Base-by-base conservation (phyloP, 305 asterid species). In the Plantago lanceolata region DNA sequence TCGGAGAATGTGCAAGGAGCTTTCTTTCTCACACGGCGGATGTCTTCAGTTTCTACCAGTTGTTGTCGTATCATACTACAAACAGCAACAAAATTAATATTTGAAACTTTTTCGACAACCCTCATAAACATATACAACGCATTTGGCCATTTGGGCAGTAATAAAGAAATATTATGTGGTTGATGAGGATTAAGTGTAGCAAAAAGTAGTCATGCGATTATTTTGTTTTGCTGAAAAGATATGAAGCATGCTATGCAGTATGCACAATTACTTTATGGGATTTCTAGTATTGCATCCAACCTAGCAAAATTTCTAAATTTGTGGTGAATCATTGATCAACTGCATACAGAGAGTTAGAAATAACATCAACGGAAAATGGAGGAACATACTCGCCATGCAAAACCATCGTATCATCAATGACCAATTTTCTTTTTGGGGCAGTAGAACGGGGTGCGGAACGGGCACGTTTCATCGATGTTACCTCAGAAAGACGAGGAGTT, bases 351-450 rank as follows among this genome's bases (percentile, higher is more conserved):
- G 15, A 48, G 52, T 40, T 11, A 40, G 37, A 61, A 62, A 70
- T 14, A 59, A 14, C 19, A 70, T 59, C 62, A 62, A 20, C 44
- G 48, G 11, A 43, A 61, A 43, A 61, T 48, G 64, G 48, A 63
- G 62, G 52, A 40, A 82, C 98, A 70, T 91, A 91, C 98, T 91
- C 98, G 76, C 98, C 98, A 53, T 92, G 98, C 84, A 92, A 80
- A 76, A 89, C 98, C 97, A 89, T 92, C 31, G 89, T 76, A 49
- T 92, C 97, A 64, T 92, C 98, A 86, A 87, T 81, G 47, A 84
- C 89, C 64, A 85, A 75, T 82, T 86, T 92, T 84, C 97, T 81
- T 82, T 92, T 92, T 66, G 77, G 70, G 59, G 83, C 71, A 76
- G 74, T 67, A 51, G 84, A 68, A 53, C 90, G 86, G 1, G 79